Conservation (phyloP, 2,329 filamentous ascomycete genomes). For the Fusarium sp. region DNA sequence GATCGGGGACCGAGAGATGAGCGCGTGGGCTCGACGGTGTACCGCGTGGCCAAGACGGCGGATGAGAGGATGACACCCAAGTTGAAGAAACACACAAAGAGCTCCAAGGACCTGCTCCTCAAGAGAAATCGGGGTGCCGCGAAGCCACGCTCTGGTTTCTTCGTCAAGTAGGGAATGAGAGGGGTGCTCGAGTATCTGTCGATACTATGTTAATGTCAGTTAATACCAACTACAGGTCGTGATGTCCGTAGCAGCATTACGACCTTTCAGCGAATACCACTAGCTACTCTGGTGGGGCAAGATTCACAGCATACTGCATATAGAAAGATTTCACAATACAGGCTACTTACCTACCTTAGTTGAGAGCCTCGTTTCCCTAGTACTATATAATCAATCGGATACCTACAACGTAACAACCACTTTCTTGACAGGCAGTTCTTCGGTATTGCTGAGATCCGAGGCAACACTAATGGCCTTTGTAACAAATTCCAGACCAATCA, state of each 20-base stretch:
- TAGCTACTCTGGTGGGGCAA: background rate
- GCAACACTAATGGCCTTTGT: conserved; percentile 12
- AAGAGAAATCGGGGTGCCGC: conserved; percentile 59
- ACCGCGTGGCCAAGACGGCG: conserved; percentile 61
- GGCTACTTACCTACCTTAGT: background rate
- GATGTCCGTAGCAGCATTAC: background rate
- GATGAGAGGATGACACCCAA: conserved; percentile 65
- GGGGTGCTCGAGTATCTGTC: background rate
- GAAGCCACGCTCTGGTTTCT: conserved; percentile 58
- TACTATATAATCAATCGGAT: background rate
- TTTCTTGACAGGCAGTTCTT: conserved; percentile 4
- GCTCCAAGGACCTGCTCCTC: conserved; percentile 61
- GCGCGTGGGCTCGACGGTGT: conserved; percentile 66
- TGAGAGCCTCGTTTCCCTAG: background rate
- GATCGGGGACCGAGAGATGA: conserved; percentile 60
- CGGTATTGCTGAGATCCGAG: conserved; percentile 11
- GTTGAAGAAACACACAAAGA: conserved; percentile 58
- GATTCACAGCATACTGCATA: background rate
- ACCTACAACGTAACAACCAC: background rate
- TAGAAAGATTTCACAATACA: background rate
- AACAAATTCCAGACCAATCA: conserved; percentile 7
- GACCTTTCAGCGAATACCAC: background rate
- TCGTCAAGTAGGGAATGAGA: conserved; percentile 48
- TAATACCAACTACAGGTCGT: conserved; percentile 17
- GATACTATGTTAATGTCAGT: conserved; percentile 23